phyloP scores from a whole-genome alignment of 805 yeast species.

The Sungouiella blattae region DNA sequence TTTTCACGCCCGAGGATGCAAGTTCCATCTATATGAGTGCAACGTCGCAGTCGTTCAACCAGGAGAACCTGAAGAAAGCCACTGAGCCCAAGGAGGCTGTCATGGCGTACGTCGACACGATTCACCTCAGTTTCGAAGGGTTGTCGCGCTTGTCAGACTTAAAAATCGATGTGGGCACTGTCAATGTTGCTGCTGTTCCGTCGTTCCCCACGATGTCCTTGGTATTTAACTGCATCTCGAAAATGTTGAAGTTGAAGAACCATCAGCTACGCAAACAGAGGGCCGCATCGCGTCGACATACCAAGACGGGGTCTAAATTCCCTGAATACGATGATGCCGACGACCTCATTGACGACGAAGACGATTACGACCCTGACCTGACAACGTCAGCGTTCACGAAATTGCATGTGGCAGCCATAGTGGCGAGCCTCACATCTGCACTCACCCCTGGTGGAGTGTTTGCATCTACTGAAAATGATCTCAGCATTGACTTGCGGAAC shows the following conservation, averaged over 20 bases:
- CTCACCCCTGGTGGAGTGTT: conserved; percentile 39
- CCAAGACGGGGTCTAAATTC: conserved; percentile 9
- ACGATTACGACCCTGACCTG: conserved; percentile 10
- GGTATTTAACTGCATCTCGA: conserved; percentile 35
- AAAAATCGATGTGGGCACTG: conserved; percentile 33
- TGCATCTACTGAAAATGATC: conserved; percentile 27
- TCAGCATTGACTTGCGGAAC: conserved; percentile 21
- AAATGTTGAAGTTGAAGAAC: conserved; percentile 30
- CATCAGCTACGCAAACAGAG: conserved; percentile 24
- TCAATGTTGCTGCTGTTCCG: conserved; percentile 45
- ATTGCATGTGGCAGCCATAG: conserved; percentile 34
- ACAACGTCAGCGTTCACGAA: conserved; percentile 30
- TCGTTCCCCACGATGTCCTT: conserved; percentile 36
- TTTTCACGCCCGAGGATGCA: conserved; percentile 67
- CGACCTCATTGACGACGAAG: conserved; percentile 9
- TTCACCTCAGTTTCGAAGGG: conserved; percentile 49
- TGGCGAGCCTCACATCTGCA: conserved; percentile 47
- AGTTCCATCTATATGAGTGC: conserved; percentile 83
- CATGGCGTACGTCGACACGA: conserved; percentile 31
- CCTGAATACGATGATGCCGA: conserved; percentile 22
- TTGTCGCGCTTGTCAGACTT: conserved; percentile 30
- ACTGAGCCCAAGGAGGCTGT: conserved; percentile 9
- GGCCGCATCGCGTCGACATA: conserved; percentile 2
- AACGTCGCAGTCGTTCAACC: conserved; percentile 45
- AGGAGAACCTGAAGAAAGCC: no score